Evolutionary conservation across 139 green algal species (phyloP).

Genomic region (Picochlorum sp.): DNA sequence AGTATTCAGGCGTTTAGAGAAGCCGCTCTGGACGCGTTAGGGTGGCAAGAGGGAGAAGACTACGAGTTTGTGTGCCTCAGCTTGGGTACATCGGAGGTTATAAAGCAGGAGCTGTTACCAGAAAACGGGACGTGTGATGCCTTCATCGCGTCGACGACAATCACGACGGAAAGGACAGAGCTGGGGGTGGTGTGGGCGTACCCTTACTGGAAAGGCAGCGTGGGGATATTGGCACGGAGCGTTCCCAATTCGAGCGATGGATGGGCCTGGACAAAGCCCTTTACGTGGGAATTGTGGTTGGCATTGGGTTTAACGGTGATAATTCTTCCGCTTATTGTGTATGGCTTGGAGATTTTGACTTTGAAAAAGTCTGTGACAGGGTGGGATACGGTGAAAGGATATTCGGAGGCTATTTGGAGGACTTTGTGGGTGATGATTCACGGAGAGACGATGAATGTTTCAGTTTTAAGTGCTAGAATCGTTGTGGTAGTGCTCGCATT

Average conservation of each 20-base stretch:
- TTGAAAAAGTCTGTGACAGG: neutral
- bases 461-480: neutral
- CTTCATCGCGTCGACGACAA: neutral
- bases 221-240: slow-evolving; percentile 2
- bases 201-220: neutral
- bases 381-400: neutral
- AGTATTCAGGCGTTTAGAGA: slow-evolving; percentile 4
- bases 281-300: neutral
- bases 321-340: neutral
- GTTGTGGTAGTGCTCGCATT: neutral
- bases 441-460: slow-evolving; percentile 1
- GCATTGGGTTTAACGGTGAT: slow-evolving; percentile 2
- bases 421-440: neutral
- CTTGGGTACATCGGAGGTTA: neutral
- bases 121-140: neutral
- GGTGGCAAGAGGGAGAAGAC: slow-evolving; percentile 2
- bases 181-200: neutral
- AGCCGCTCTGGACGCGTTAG: neutral
- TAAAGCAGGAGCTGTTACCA: neutral
- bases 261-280: neutral
- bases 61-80: neutral
- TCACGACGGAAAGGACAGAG: slow-evolving; percentile 1
- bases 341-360: neutral
- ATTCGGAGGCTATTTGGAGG: neutral
- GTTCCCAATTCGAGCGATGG: neutral